Conservation (phyloP, 371 early-diverging fungal genomes). For the Mucor saturninus region DNA sequence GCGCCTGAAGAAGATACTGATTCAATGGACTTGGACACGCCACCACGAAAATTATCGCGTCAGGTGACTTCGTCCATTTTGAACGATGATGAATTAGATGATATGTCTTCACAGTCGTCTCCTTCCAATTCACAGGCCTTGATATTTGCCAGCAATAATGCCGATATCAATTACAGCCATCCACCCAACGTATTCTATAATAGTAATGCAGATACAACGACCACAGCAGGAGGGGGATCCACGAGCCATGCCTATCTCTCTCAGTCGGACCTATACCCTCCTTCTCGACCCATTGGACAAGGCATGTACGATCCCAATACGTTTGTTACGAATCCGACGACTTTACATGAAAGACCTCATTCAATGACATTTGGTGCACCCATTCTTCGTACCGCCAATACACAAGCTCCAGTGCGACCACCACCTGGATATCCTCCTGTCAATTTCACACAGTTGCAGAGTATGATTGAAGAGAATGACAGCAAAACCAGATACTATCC, state of each 20-base stretch:
- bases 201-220: neutral
- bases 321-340: conserved; percentile 5
- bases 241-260: neutral
- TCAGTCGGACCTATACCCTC: conserved; percentile 14
- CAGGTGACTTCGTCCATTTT: conserved; percentile 17
- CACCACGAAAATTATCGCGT: conserved; percentile 25
- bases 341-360: conserved; percentile 19
- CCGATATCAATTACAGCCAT: neutral
- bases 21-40: conserved; percentile 26
- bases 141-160: neutral
- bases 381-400: conserved; percentile 3
- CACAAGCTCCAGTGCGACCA: neutral
- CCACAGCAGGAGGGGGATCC: too few species aligned
- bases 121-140: conserved; percentile 28
- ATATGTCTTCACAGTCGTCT: conserved; percentile 25
- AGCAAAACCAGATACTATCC: neutral
- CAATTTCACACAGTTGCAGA: conserved; percentile 11
- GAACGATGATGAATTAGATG: conserved; percentile 36
- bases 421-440: conserved; percentile 13
- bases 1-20: conserved; percentile 25
- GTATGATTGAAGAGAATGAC: conserved; percentile 18
- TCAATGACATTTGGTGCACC: conserved; percentile 26
- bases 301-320: conserved; percentile 6
- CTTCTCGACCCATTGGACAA: conserved; percentile 4
- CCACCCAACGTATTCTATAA: neutral